Percentiles rank a stretch among this genome's conserved stretches.
Conservation (phyloP, 331 rosid species). For the Saraca asoca region DNA sequence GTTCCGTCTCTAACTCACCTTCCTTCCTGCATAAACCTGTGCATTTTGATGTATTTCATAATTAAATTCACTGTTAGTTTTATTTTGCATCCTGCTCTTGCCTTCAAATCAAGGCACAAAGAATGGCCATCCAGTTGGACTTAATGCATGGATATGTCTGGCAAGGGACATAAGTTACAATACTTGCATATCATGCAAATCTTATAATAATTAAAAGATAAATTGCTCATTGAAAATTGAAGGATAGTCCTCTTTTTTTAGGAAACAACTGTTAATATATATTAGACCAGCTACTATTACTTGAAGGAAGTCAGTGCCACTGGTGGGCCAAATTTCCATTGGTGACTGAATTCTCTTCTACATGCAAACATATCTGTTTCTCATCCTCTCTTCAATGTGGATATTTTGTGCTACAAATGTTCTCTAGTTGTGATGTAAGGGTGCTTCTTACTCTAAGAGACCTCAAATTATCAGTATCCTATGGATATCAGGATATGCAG, state of each 20-base stretch:
- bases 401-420: not conserved
- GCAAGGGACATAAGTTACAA: conserved; percentile 16
- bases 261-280: conserved; percentile 1
- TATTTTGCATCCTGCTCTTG: too few relatives aligned
- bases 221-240: not conserved
- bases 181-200: conserved; percentile 1
- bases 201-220: not conserved
- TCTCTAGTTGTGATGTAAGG: conserved; percentile 13
- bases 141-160: not conserved
- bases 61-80: not conserved
- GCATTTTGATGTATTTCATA: not conserved
- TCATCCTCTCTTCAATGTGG: not conserved
- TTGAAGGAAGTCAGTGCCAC: not conserved
- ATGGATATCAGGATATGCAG: not conserved
- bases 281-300: not conserved
- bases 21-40: not conserved
- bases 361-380: conserved; percentile 16
- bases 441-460: conserved; percentile 1
- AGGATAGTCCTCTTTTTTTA: not conserved
- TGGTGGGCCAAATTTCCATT: not conserved
- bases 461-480: conserved; percentile 14
- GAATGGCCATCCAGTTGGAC: not conserved
- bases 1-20: not conserved
- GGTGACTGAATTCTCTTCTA: conserved; percentile 5
- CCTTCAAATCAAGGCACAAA: not conserved